These are phyloP conservation scores for Gentiana macrophylla DNA, from an alignment of 257 asterid species.

Conservation along the genomic window DNA sequence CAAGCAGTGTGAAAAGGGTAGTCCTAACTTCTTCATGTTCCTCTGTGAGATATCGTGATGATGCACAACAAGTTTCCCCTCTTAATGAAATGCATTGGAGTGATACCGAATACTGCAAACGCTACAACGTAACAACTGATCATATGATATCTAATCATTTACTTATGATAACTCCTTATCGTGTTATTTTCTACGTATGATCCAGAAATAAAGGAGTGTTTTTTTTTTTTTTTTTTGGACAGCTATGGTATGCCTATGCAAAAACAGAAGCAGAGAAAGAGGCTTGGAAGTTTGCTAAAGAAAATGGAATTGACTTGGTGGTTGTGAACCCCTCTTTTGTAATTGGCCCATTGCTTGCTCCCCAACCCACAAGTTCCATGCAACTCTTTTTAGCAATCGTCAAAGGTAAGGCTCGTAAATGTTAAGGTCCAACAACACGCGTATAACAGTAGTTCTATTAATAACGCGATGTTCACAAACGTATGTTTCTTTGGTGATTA, in stretches of 20 bases:
- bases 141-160: no score
- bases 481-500: slow-evolving; percentile 2
- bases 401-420: slow-evolving; percentile 36
- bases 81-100: slow-evolving; percentile 95
- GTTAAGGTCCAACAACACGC: not conserved
- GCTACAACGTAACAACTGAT: slow-evolving; percentile 40
- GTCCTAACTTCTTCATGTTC: slow-evolving; percentile 94
- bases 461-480: no score
- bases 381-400: slow-evolving; percentile 37
- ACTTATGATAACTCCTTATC: not conserved
- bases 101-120: slow-evolving; percentile 60
- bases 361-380: slow-evolving; percentile 81
- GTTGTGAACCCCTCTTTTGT: slow-evolving; percentile 84
- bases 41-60: slow-evolving; percentile 63
- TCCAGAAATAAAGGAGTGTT: no score
- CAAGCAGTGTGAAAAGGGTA: slow-evolving; percentile 55
- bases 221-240: not conserved
- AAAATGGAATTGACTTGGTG: slow-evolving; percentile 55
- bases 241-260: slow-evolving; percentile 94
- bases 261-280: slow-evolving; percentile 72
- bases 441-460: no score
- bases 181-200: not conserved
- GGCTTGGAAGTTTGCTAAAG: slow-evolving; percentile 70
- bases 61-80: slow-evolving; percentile 44
- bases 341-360: slow-evolving; percentile 82